phyloP scores from a whole-genome alignment of 2,329 filamentous ascomycete species.

The Fusarium nodosum region DNA sequence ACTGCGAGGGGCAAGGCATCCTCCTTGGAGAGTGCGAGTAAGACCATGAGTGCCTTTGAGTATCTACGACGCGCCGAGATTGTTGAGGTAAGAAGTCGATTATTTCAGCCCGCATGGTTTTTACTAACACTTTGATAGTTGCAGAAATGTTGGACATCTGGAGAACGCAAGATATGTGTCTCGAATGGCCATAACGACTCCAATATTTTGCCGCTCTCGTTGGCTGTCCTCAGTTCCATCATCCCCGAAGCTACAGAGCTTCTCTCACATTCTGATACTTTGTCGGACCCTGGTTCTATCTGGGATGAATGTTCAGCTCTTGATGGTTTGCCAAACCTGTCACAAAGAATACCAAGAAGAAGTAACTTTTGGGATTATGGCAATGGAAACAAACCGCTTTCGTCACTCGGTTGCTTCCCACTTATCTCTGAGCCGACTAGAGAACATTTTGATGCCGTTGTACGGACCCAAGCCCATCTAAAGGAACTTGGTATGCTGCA shows the following conservation, averaged over 20 bases:
- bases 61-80: conserved; percentile 32
- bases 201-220: neutral
- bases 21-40: conserved; percentile 11
- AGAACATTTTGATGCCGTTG: conserved; percentile 31
- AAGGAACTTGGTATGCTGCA: conserved; percentile 32
- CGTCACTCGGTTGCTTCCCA: conserved; percentile 29
- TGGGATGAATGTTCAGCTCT: neutral
- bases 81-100: conserved; percentile 17
- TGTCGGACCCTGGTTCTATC: too few species aligned
- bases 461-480: conserved; percentile 32
- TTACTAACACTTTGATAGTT: conserved; percentile 12
- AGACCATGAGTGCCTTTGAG: conserved; percentile 36
- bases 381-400: conserved; percentile 19
- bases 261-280: neutral
- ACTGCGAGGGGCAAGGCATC: conserved; percentile 9
- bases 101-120: fast-evolving
- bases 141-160: conserved; percentile 34
- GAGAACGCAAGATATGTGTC: neutral
- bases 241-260: neutral
- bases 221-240: neutral
- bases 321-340: too few species aligned
- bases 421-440: conserved; percentile 28
- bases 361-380: conserved; percentile 31
- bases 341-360: neutral
- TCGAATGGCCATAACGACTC: neutral